Percentiles rank a stretch among this genome's conserved stretches.
phyloP scores from a whole-genome alignment of 768 basidiomycete genomes.

The Paxillus rubicundulus region DNA sequence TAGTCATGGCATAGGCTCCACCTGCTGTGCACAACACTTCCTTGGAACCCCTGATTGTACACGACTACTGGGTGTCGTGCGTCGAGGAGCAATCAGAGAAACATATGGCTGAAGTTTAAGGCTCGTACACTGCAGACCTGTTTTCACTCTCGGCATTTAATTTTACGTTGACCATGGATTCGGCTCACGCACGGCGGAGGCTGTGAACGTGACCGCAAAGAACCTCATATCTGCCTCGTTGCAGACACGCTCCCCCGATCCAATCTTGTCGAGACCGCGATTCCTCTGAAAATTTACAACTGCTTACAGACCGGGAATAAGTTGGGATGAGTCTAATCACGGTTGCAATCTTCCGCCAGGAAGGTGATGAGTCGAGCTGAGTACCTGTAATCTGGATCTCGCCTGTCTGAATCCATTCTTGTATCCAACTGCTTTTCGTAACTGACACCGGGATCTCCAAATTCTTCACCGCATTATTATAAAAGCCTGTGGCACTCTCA shows the following conservation, averaged over 20 bases:
- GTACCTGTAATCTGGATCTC: slow-evolving; percentile 21
- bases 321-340: slow-evolving; percentile 11
- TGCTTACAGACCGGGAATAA: slow-evolving; percentile 29
- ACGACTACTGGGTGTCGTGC: no score
- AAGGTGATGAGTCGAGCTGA: slow-evolving; percentile 8
- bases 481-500: slow-evolving; percentile 19
- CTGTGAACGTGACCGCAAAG: slow-evolving; percentile 10
- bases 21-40: not conserved
- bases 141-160: slow-evolving; percentile 19
- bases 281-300: slow-evolving; percentile 13
- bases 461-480: slow-evolving; percentile 12
- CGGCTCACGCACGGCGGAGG: slow-evolving; percentile 4
- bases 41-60: not conserved
- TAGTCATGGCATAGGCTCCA: not conserved
- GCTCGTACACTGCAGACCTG: not conserved
- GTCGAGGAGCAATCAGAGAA: not conserved
- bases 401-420: slow-evolving; percentile 15
- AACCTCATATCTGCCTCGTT: slow-evolving; percentile 27
- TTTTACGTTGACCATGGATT: slow-evolving; percentile 2
- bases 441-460: slow-evolving; percentile 27
- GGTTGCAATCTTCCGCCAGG: slow-evolving; percentile 16
- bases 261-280: slow-evolving; percentile 29
- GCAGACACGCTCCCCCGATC: slow-evolving; percentile 27
- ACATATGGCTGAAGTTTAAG: not conserved
- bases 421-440: slow-evolving; percentile 17